Evolutionary conservation across 1,284 basidiomycete genomes (phyloP).

Genomic region (Fistulina hepatica): DNA sequence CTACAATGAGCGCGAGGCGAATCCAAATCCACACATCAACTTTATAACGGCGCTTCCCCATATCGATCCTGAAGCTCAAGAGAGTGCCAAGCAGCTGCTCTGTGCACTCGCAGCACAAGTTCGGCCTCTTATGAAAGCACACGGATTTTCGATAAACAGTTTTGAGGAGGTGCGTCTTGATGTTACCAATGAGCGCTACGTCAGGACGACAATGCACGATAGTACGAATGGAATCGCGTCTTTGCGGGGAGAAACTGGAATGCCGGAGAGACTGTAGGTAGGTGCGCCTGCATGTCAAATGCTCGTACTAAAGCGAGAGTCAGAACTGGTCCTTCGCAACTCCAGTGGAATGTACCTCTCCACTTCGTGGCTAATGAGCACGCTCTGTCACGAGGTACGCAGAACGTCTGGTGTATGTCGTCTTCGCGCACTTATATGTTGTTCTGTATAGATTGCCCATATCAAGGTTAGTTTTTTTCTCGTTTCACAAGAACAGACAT

Average conservation of each 20-base stretch:
- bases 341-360: constrained; percentile 48
- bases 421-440: not conserved
- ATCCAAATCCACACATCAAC: constrained; percentile 67
- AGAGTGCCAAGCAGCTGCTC: constrained; percentile 55
- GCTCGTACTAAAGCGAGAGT: not conserved
- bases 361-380: constrained; percentile 60
- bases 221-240: constrained; percentile 68
- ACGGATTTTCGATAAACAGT: constrained; percentile 65
- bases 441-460: constrained; percentile 51
- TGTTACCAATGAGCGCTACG: not conserved
- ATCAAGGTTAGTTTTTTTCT: constrained; percentile 44
- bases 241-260: constrained; percentile 79
- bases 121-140: constrained; percentile 66
- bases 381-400: constrained; percentile 71
- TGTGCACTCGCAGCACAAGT: constrained; percentile 73
- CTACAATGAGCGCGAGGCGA: constrained; percentile 55
- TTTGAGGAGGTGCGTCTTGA: constrained; percentile 56
- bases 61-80: constrained; percentile 30
- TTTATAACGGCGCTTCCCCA: constrained; percentile 56
- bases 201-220: constrained; percentile 4
- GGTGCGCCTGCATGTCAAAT: constrained; percentile 12
- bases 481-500: not conserved
- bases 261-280: constrained; percentile 63
- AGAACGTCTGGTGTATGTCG: not conserved
- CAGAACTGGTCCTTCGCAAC: constrained; percentile 64